Base-by-base conservation (phyloP, 106 monocot genomes). In the Dendrobium officinale region DNA sequence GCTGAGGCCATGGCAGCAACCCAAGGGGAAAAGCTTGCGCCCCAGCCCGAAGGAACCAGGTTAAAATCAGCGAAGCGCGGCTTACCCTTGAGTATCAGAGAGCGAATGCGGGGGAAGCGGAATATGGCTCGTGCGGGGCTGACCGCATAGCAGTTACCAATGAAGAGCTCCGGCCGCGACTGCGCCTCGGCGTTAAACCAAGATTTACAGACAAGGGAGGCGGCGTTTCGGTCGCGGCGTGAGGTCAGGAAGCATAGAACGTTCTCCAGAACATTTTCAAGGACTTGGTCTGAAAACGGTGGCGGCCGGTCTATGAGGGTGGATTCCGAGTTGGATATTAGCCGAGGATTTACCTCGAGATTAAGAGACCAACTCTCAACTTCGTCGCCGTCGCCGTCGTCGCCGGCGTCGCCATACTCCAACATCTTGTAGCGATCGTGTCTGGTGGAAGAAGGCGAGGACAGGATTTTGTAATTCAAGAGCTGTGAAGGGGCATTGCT, bases 81-180 rank as follows among this genome's bases (percentile, higher is more conserved):
- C 79, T 90, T 86, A 73, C 56, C 70, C 76, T 49, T 44, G 47
- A 76, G 76, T 16, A 76, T 11, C 47, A 76, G 47, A 40, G 90
- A 73, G 13, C 77, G 78, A 73, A 83, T 73, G 42, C 64, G 18
- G 10, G 47, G 75, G 86, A 95, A 95, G 37, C 95, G 82, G 51
- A 75, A 83, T 16, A 83, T 31, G 22, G 82, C 86, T 18, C 86
- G 82, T 42, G 15, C 54, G 13, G 95, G 95, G 29, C 83, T 79
- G 48, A 95, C 89, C 18, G 95, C 85, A 81, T 95, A 95, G 86
- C 92, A 93, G 89, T 95, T 95, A 1, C 95, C 95, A 75, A 95
- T 81, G 85, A 95, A 95, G 43, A 95, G 81, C 45, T 95, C 93
- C 15, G 75, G 77, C 42, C 95, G 87, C 31, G 93, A 91, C 85